phyloP scores from a whole-genome alignment of 305 asterid genomes.

The Fraxinus nigra region DNA sequence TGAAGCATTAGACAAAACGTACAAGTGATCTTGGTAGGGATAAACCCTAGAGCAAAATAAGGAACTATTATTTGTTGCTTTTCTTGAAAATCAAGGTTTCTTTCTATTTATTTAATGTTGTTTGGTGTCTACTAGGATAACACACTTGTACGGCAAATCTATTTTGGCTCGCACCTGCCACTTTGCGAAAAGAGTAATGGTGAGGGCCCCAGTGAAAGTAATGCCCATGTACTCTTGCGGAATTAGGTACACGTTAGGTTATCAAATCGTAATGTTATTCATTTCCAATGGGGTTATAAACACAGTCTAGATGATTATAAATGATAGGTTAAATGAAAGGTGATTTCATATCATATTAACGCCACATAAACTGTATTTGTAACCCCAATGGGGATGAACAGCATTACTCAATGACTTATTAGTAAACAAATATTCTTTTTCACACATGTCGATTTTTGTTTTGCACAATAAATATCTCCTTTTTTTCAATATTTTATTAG shows the following conservation, averaged over 20 bases:
- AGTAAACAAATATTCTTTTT: too few species aligned
- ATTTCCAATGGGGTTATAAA: too few species aligned
- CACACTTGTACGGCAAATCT: background rate
- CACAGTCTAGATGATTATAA: too few species aligned
- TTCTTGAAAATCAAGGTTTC: background rate
- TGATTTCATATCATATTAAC: too few species aligned
- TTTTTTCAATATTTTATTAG: too few species aligned
- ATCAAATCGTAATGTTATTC: background rate
- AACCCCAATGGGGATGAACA: too few species aligned
- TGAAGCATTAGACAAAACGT: background rate
- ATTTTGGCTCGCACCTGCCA: background rate
- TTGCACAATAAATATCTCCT: background rate
- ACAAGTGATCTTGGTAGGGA: background rate
- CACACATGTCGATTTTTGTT: background rate
- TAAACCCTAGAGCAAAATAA: background rate
- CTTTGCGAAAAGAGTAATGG: background rate
- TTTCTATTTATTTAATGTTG: background rate
- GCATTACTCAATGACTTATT: background rate
- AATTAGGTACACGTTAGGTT: background rate
- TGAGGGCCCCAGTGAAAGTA: too few species aligned
- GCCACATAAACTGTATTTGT: too few species aligned
- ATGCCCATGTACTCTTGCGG: too few species aligned
- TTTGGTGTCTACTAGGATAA: background rate
- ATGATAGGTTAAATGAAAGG: too few species aligned
- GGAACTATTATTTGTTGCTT: background rate